Evolutionary conservation across 208 protist genomes (phyloP), one percentile per base, ranked within the genome.

Genomic region (Acanthamoeba polyphaga): DNA sequence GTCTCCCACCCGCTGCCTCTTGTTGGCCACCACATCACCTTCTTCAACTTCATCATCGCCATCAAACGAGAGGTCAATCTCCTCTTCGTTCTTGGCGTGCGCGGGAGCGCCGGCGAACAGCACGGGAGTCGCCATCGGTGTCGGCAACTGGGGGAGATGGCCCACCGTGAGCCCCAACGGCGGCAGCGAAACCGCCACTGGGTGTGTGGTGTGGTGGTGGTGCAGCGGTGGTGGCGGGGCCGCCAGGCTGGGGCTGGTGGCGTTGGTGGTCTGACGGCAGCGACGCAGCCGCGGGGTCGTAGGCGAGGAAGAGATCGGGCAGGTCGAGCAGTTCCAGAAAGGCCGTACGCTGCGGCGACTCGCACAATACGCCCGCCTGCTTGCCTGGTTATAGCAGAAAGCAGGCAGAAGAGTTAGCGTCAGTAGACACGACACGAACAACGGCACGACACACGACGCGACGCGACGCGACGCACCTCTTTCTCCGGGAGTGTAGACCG

Each of bases 301-400:
- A 43, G 22, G 87, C 87, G 38, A 76, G 60, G 64, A 92, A 92
- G 17, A 92, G 55, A n/a, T 92, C 87, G 17, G 62, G 87, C 55
- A 92, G 60, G n/a, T 74, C 87, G 62, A 92, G 64, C 32, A 92
- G 53, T 5, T 70, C 22, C 12, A 92, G 87, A 24, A 76, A 92
- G 24, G 87, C 32, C 34, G 53, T 51, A 24, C 64, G 87, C 64
- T 92, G 87, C 24, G 87, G 87, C 34, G 87, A 74, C 19, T 70
- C 62, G 15, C 17, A 92, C 43, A 76, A 19, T 27, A 12, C 43
- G 62, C 46, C 38, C 49, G 64, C 49, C 27, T 9, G 51, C 27
- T 12, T 8, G 49, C 82, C 32, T 64, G 49, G 1, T 4, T 49
- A 2, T 49, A 2, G 17, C 17, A 32, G 17, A 49, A 78, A 49